Conservation (phyloP, 1,284 basidiomycete genomes). For the Leccinum subspadiceum region DNA sequence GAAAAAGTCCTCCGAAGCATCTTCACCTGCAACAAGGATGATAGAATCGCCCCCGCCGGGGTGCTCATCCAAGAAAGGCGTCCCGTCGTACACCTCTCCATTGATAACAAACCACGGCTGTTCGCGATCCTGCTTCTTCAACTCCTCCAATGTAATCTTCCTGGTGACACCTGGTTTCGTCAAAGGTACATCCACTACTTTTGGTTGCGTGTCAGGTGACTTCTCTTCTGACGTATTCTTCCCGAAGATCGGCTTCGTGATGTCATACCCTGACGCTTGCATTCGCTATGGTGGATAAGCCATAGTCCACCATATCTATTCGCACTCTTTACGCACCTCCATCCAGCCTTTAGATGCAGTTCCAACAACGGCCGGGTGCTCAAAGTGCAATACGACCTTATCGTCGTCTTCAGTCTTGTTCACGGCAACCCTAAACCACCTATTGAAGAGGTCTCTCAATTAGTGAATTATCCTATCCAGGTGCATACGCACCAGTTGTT, state of each 20-base stretch:
- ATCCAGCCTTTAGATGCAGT: slow-evolving; percentile 60
- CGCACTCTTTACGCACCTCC: slow-evolving; percentile 34
- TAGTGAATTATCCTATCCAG: not conserved
- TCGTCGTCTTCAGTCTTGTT: slow-evolving; percentile 36
- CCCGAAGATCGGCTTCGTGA: slow-evolving; percentile 44
- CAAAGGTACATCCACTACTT: slow-evolving; percentile 32
- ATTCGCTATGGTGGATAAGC: slow-evolving; percentile 37
- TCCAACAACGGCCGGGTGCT: slow-evolving; percentile 62
- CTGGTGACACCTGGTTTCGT: slow-evolving; percentile 41
- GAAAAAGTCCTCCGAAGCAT: slow-evolving; percentile 65
- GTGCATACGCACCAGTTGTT: slow-evolving; percentile 43
- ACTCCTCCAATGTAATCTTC: slow-evolving; percentile 48
- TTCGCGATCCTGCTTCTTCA: slow-evolving; percentile 42
- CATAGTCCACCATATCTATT: not conserved
- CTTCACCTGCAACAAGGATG: slow-evolving; percentile 57
- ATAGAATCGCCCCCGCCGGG: slow-evolving; percentile 66
- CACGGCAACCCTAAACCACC: slow-evolving; percentile 63
- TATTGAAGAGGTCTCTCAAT: slow-evolving; percentile 8
- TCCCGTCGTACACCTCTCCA: slow-evolving; percentile 58
- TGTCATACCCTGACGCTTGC: slow-evolving; percentile 47
- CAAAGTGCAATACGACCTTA: slow-evolving; percentile 43
- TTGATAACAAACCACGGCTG: slow-evolving; percentile 62
- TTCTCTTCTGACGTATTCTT: slow-evolving; percentile 4
- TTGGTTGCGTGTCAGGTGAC: not conserved
- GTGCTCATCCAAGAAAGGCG: slow-evolving; percentile 56